Evolutionary conservation across 2,329 filamentous ascomycete genomes (phyloP).

Genomic region (Atkinsonella texensis): DNA sequence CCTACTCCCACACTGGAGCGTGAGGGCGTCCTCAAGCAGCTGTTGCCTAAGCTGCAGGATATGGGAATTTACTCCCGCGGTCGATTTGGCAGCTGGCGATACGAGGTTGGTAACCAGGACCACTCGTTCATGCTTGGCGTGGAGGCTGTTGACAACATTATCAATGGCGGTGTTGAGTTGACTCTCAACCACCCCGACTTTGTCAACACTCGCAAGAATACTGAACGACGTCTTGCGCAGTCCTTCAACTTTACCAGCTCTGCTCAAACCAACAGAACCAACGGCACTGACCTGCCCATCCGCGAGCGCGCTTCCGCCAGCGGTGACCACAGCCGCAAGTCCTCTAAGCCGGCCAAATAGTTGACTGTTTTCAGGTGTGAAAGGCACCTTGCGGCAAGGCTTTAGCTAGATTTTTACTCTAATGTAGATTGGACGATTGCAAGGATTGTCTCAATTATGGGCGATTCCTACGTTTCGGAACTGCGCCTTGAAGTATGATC

Average conservation of each 20-base stretch:
- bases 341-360: slow-evolving; percentile 23
- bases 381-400: too few relatives aligned
- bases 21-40: slow-evolving; percentile 83
- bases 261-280: slow-evolving; percentile 20
- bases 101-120: slow-evolving; percentile 94
- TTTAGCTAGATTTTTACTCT: too few relatives aligned
- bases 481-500: not conserved
- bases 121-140: slow-evolving; percentile 97
- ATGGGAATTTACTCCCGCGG: slow-evolving; percentile 91
- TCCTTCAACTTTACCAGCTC: slow-evolving; percentile 26
- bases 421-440: too few relatives aligned
- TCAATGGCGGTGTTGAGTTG: slow-evolving; percentile 79
- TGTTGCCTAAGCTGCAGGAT: slow-evolving; percentile 84
- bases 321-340: slow-evolving; percentile 19
- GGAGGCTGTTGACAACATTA: slow-evolving; percentile 81
- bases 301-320: slow-evolving; percentile 18
- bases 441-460: not conserved
- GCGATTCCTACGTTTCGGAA: not conserved
- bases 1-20: slow-evolving; percentile 90
- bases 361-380: not conserved
- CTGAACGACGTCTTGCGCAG: slow-evolving; percentile 31
- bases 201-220: slow-evolving; percentile 67
- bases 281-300: slow-evolving; percentile 23
- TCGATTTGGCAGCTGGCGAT: slow-evolving; percentile 95
- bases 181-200: slow-evolving; percentile 96